phyloP scores from a whole-genome alignment of 202 grass and related monocot genomes.

The Saccharum hybrid region DNA sequence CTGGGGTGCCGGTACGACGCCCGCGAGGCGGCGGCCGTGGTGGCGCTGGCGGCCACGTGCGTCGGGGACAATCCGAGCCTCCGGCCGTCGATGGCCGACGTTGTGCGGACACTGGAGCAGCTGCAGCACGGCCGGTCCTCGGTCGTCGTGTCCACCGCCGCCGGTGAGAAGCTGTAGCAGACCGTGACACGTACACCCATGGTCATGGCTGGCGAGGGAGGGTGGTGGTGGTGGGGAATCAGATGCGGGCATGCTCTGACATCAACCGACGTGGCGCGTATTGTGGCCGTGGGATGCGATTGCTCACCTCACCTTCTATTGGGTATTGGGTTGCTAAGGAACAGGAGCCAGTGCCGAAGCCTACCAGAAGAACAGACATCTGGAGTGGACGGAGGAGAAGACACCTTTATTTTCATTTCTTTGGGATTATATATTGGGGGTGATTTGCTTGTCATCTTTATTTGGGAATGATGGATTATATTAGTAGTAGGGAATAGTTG shows the following conservation, averaged over 20 bases:
- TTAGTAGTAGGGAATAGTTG: not conserved
- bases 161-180: not conserved
- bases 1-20: slow-evolving; percentile 50
- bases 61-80: slow-evolving; percentile 68
- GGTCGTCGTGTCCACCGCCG: not conserved
- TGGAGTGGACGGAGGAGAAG: not conserved
- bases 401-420: not conserved
- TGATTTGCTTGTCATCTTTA: not conserved
- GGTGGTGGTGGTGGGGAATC: too few species aligned
- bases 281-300: too few species aligned
- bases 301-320: too few species aligned
- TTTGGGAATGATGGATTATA: not conserved
- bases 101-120: slow-evolving; percentile 53
- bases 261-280: too few species aligned
- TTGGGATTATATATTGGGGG: not conserved
- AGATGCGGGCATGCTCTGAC: too few species aligned
- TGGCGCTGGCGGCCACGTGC: slow-evolving; percentile 53
- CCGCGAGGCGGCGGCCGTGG: slow-evolving; percentile 46
- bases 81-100: slow-evolving; percentile 78
- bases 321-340: slow-evolving; percentile 39
- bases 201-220: too few species aligned
- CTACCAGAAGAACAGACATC: not conserved
- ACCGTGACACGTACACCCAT: not conserved
- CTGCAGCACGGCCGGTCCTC: not conserved
- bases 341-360: not conserved